Percentiles rank a stretch among this genome's conserved stretches.
These are phyloP conservation scores for Cornus florida DNA, from an alignment of 148 eudicot genomes.

Conservation along the genomic window DNA sequence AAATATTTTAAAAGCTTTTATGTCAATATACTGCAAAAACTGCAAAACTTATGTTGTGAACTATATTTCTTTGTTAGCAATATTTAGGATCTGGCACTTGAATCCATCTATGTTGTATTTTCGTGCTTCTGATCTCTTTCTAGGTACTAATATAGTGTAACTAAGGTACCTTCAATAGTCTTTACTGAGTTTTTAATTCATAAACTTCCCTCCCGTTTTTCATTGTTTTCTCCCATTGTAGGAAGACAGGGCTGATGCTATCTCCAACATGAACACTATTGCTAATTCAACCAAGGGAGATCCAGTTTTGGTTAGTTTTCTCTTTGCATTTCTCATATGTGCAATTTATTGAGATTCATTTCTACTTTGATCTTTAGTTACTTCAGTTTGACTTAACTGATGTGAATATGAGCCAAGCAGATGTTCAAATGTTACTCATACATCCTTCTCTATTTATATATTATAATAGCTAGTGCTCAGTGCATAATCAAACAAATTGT, in stretches of 20 bases:
- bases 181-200: conserved; percentile 1
- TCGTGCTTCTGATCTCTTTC: not conserved
- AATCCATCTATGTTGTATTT: not conserved
- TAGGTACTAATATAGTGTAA: not conserved
- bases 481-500: no score
- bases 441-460: no score
- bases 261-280: conserved; percentile 32
- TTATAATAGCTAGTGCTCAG: not conserved
- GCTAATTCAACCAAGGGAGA: conserved; percentile 40
- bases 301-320: conserved; percentile 38
- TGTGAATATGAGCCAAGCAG: not conserved
- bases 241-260: conserved; percentile 44
- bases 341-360: not conserved
- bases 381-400: no score
- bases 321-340: not conserved
- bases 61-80: not conserved
- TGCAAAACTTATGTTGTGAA: not conserved
- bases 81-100: not conserved
- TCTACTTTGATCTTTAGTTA: conserved; percentile 1
- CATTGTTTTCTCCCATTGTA: conserved; percentile 22
- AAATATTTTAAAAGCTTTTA: not conserved
- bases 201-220: conserved; percentile 7
- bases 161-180: not conserved
- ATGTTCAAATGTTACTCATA: not conserved
- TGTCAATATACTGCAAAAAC: not conserved